Conservation (phyloP, 805 yeast species). For the Saturnispora galanensis region DNA sequence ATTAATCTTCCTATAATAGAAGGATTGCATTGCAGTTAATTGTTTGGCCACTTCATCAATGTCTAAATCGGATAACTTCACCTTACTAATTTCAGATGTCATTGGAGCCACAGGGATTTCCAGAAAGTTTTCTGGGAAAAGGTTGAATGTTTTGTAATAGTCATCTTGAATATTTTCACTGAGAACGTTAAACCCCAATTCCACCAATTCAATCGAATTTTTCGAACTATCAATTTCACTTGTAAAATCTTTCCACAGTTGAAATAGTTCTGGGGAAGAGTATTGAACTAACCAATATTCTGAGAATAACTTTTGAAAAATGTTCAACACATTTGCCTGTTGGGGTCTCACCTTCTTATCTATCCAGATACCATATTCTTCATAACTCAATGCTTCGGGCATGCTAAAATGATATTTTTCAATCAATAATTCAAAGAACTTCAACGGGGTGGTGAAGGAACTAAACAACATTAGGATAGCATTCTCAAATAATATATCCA, state of each 20-base stretch:
- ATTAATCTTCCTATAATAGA: conserved; percentile 54
- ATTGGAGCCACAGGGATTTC: conserved; percentile 14
- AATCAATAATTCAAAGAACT: conserved; percentile 49
- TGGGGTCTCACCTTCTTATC: conserved; percentile 60
- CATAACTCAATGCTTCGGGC: conserved; percentile 80
- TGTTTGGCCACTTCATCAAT: conserved; percentile 75
- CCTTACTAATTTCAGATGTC: conserved; percentile 24
- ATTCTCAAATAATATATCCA: conserved; percentile 49
- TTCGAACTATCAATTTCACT: conserved; percentile 8
- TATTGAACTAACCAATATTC: conserved; percentile 63
- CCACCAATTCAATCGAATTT: conserved; percentile 8
- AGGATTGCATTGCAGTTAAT: conserved; percentile 69
- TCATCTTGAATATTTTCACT: conserved; percentile 19
- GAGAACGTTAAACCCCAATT: conserved; percentile 19
- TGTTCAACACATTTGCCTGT: conserved; percentile 52
- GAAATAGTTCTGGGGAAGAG: conserved; percentile 34
- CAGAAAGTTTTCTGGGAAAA: conserved; percentile 12
- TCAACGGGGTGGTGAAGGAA: conserved; percentile 59
- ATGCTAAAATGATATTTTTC: conserved; percentile 63
- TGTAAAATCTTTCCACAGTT: conserved; percentile 21
- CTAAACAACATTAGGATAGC: conserved; percentile 68
- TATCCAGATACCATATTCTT: conserved; percentile 71
- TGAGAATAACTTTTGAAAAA: conserved; percentile 57
- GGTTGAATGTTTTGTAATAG: conserved; percentile 17
- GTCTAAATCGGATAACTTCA: conserved; percentile 57